Base-by-base conservation (phyloP, 2,329 filamentous ascomycete species). In the Aspergillus chevalieri region DNA sequence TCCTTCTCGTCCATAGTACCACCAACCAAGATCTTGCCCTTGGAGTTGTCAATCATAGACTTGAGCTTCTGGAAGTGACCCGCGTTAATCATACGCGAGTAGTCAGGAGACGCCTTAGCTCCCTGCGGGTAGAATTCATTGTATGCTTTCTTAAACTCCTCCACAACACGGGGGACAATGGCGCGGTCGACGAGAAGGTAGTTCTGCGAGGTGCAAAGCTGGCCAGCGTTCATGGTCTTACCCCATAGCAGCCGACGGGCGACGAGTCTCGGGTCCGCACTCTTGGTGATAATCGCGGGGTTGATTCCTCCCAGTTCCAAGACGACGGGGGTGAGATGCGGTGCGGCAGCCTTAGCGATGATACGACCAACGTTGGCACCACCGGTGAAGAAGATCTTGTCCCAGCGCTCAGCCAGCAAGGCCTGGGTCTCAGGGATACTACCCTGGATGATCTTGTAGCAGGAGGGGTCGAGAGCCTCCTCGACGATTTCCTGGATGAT, bases 371-470 rank as follows among this genome's bases (percentile, higher is more conserved):
- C 89, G 24, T 67, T 74, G 47, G 80, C 79, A 61, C 83, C 85
- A 48, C 93, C 93, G 1, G 93, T 98, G 75, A 95, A 98, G 76
- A 93, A 91, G 63, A 98, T 94, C 80, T 96, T 97, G 74, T 94
- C 91, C 86, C 91, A 98, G 69, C 92, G 92, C 74, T 90, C 82
- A 50, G 92, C 83, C 30, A 98, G 79, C 42, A 97, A 74, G 10
- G 83, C 84, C 43, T 87, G 89, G 3, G 87, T 90, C 76, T 95
- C 89, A 3, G 85, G 78, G 17, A 95, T 73, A 24, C 76, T 84
- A 52, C 93, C 93, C 66, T 96, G 93, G 57, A 96, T 77, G 51
- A 89, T 81, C 33, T 77, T 74, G 71, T 89, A 96, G 59, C 84
- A 85, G 14, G 82, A 80, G 1, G 83, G 81, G 66, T 97, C 93